Base-by-base conservation (phyloP, 2,329 filamentous ascomycete species). In the Fusarium sambucinum region DNA sequence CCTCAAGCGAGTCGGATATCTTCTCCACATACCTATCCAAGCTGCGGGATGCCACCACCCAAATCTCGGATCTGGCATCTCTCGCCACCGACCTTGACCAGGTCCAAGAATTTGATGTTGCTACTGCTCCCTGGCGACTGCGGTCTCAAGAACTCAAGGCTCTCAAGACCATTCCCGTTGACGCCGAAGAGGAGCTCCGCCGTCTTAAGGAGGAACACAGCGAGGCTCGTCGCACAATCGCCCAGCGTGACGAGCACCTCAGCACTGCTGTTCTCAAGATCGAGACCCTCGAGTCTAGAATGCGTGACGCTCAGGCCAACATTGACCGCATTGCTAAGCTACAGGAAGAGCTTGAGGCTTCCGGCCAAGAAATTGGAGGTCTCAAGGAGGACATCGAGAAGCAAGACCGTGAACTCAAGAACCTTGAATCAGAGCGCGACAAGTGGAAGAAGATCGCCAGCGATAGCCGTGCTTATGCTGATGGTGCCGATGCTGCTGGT, bases 251-350 rank as follows among this genome's bases (percentile, higher is more conserved):
- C 69, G 92, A 94, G 76, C 90, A 90, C 35, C 87, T 97, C 53
- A 94, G 96, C 77, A 95, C 96, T 60, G 87, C 92, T 25, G 87
- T 90, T n/a, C 91, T 97, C 71, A 94, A 96, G 78, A 97, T 97
- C 71, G 95, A 97, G 79, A 92, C 96, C 40, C 88, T 98, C 37
- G 92, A 97, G 78, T 92, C 92, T 10, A 87, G 93, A 59, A 94
- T 96, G 90, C 89, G 90, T 59, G 94, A 96, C 75, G 92, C 92
- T 8, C 89, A 89, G 68, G 89, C 91, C 76, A 94, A 95, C 79
- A 88, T 92, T 16, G 87, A 89, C 51, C 86, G 85, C 53, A 92
- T 93, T 69, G 82, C 83, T 21, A 87, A 89, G 55, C 83, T 93
- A 14, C 90, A 93, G 77, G 80, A 80, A 33, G 81, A 85, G 71